phyloP scores from a whole-genome alignment of 1,139 yeast species.

The Kodamaea plutei region DNA sequence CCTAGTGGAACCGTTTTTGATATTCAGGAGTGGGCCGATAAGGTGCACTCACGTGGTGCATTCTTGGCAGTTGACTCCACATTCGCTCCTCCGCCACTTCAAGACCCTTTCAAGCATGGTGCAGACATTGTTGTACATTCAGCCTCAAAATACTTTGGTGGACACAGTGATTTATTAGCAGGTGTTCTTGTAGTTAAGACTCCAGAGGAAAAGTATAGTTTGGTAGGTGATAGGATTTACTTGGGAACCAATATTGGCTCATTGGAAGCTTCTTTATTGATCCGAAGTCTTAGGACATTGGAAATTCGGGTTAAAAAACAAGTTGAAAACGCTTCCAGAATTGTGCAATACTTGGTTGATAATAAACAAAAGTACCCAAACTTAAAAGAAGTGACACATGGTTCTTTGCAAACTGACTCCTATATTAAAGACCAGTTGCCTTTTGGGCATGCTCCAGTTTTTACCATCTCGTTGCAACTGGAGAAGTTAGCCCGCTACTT shows the following conservation, averaged over 20 bases:
- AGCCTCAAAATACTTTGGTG: conserved; percentile 88
- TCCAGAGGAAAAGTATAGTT: conserved; percentile 34
- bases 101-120: conserved; percentile 73
- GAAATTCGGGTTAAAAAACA: conserved; percentile 68
- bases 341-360: conserved; percentile 56
- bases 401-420: conserved; percentile 66
- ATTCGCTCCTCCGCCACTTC: conserved; percentile 90
- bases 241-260: conserved; percentile 79
- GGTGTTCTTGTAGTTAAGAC: conserved; percentile 71
- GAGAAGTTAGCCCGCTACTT: conserved; percentile 57
- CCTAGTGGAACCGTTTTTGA: conserved; percentile 75
- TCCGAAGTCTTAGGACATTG: conserved; percentile 77
- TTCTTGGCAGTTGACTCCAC: conserved; percentile 75
- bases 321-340: conserved; percentile 54
- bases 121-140: conserved; percentile 86
- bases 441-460: conserved; percentile 71
- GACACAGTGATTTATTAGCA: conserved; percentile 87
- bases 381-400: conserved; percentile 56
- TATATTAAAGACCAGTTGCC: conserved; percentile 64
- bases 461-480: conserved; percentile 53
- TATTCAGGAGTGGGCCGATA: conserved; percentile 55
- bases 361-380: conserved; percentile 46
- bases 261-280: conserved; percentile 66
- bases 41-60: conserved; percentile 72
- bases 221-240: conserved; percentile 58